phyloP scores from a whole-genome alignment of 2,329 filamentous ascomycete genomes.

The Pseudocercospora macadamiae region DNA sequence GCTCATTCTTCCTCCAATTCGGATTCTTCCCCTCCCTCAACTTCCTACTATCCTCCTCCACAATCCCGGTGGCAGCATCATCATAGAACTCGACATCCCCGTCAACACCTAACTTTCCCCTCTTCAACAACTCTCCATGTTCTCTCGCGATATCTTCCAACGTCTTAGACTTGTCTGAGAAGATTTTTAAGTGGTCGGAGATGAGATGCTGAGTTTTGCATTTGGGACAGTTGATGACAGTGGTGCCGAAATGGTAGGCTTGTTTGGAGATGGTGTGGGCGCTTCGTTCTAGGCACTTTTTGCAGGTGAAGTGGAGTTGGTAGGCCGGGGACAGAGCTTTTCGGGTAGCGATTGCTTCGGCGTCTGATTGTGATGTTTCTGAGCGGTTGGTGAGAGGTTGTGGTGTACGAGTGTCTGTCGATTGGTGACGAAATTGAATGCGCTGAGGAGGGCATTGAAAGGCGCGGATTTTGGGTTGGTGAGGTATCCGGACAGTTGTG shows the following conservation, averaged over 20 bases:
- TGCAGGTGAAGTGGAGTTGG: conserved; percentile 89
- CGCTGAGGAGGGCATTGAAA: conserved; percentile 13
- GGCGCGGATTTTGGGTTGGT: conserved; percentile 21
- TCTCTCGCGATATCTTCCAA: conserved; percentile 77
- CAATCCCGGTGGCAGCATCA: conserved; percentile 52
- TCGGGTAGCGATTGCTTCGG: conserved; percentile 42
- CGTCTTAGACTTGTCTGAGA: conserved; percentile 70
- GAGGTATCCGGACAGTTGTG: conserved; percentile 11
- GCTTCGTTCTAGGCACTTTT: conserved; percentile 73
- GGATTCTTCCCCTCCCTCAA: conserved; percentile 1
- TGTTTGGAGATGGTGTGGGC: conserved; percentile 88
- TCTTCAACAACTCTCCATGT: conserved; percentile 73
- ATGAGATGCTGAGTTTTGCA: conserved; percentile 91
- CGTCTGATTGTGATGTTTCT: conserved; percentile 23
- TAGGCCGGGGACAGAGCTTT: conserved; percentile 68
- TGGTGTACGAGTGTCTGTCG: conserved; percentile 10
- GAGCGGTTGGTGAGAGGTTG: conserved; percentile 36
- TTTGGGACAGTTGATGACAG: conserved; percentile 82
- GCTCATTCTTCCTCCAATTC: background rate
- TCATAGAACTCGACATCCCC: conserved; percentile 95
- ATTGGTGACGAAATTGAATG: conserved; percentile 14
- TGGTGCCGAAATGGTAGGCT: conserved; percentile 88
- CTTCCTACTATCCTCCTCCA: conserved; percentile 8
- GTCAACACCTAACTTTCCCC: conserved; percentile 70
- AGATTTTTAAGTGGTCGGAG: conserved; percentile 84